Conservation (phyloP, 2,329 filamentous ascomycete species). For the Hymenoscyphus scutula region DNA sequence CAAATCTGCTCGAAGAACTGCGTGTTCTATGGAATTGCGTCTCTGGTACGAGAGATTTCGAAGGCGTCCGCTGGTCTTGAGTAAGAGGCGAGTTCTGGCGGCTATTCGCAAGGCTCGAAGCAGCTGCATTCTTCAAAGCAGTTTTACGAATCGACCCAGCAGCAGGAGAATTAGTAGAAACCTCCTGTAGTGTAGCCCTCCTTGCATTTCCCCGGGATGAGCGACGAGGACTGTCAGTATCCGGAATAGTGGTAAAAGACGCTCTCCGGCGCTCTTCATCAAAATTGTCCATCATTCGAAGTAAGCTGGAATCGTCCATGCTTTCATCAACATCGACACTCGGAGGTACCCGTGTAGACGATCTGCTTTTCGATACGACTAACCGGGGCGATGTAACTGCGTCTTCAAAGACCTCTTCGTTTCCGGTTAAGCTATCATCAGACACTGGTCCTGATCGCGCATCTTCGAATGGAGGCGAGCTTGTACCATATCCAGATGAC, state of each 20-base stretch:
- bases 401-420: conserved; percentile 31
- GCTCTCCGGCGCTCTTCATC: conserved; percentile 20
- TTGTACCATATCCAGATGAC: background rate
- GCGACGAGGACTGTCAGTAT: background rate
- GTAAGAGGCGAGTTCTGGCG: background rate
- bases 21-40: conserved; percentile 19
- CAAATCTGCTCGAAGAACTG: conserved; percentile 8
- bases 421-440: conserved; percentile 25
- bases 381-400: conserved; percentile 27
- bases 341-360: background rate
- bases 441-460: conserved; percentile 45
- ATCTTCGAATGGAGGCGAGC: conserved; percentile 43
- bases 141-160: conserved; percentile 13
- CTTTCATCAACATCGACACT: background rate
- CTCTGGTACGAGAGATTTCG: conserved; percentile 24
- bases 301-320: conserved; percentile 32
- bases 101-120: background rate
- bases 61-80: background rate
- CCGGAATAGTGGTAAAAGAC: background rate
- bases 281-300: conserved; percentile 28
- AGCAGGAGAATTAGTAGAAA: conserved; percentile 1
- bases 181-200: background rate
- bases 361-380: background rate
- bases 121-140: conserved; percentile 12
- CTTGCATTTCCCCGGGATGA: conserved; percentile 5